Conservation (phyloP, 306 rosid genomes). For the Vicia villosa region DNA sequence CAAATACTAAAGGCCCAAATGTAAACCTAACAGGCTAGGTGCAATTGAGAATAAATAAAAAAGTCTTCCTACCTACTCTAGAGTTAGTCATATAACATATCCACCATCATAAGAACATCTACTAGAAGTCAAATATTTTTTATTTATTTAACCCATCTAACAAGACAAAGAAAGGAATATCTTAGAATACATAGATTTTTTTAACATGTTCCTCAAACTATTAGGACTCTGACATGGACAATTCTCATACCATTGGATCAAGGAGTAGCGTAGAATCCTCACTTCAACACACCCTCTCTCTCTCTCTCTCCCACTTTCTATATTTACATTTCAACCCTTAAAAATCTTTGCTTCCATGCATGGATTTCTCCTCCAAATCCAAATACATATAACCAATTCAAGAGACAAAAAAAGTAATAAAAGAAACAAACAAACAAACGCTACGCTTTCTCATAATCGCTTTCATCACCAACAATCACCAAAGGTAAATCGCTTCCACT, state of each 20-base stretch:
- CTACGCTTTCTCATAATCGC: slow-evolving; percentile 43
- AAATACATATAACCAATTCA: slow-evolving; percentile 39
- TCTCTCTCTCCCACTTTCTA: slow-evolving; percentile 28
- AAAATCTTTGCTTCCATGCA: slow-evolving; percentile 80
- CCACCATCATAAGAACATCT: too few species aligned
- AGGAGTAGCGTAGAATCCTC: slow-evolving; percentile 56
- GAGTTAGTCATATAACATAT: too few species aligned
- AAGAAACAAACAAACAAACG: slow-evolving; percentile 47
- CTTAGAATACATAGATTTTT: too few species aligned
- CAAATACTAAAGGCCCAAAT: too few species aligned
- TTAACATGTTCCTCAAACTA: slow-evolving; percentile 11
- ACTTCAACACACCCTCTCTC: slow-evolving; percentile 75
- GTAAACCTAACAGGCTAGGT: too few species aligned
- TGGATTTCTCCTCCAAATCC: slow-evolving; percentile 90
- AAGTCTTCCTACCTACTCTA: too few species aligned
- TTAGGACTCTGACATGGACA: slow-evolving; percentile 46
- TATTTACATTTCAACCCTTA: neutral
- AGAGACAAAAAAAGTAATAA: neutral
- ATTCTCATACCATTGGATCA: slow-evolving; percentile 53
- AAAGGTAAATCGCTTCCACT: slow-evolving; percentile 40
- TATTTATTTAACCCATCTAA: too few species aligned
- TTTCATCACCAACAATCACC: slow-evolving; percentile 46
- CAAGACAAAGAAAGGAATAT: too few species aligned
- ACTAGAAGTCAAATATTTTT: too few species aligned
- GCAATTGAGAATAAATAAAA: too few species aligned